These are phyloP conservation scores for Xanthoconium separans DNA, from an alignment of 1,284 basidiomycete species.

Conservation along the genomic window DNA sequence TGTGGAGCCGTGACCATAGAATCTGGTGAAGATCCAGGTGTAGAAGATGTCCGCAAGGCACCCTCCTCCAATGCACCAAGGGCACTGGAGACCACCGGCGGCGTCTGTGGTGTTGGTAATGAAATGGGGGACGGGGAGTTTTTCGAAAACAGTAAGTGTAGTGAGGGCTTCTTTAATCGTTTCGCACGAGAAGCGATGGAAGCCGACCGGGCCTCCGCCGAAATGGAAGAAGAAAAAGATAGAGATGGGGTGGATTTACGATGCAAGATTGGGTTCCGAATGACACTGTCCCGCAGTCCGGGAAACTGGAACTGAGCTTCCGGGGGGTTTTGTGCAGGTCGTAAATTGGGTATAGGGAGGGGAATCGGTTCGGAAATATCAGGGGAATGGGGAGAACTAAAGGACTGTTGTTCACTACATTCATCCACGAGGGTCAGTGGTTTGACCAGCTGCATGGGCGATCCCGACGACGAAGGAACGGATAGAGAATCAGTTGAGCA, in stretches of 20 bases:
- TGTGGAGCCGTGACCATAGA: slow-evolving; percentile 37
- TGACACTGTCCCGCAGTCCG: slow-evolving; percentile 31
- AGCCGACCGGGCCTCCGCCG: slow-evolving; percentile 24
- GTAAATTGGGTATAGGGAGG: slow-evolving; percentile 28
- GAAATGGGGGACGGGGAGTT: slow-evolving; percentile 41
- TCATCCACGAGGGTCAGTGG: slow-evolving; percentile 26
- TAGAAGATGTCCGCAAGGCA: slow-evolving; percentile 18
- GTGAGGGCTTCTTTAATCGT: slow-evolving; percentile 53
- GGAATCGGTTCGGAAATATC: slow-evolving; percentile 29
- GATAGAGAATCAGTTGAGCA: slow-evolving; percentile 48
- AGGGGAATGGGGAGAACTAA: slow-evolving; percentile 22
- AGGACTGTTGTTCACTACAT: slow-evolving; percentile 18
- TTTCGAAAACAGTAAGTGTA: slow-evolving; percentile 54
- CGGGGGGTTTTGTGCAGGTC: slow-evolving; percentile 10
- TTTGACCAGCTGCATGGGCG: slow-evolving; percentile 33
- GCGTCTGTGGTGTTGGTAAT: slow-evolving; percentile 19
- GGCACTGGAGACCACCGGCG: slow-evolving; percentile 5
- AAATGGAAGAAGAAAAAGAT: slow-evolving; percentile 33
- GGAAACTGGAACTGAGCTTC: slow-evolving; percentile 42
- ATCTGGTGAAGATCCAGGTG: slow-evolving; percentile 32
- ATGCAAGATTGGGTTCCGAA: slow-evolving; percentile 33
- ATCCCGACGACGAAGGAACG: slow-evolving; percentile 43
- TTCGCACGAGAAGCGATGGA: slow-evolving; percentile 33
- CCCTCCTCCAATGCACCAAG: slow-evolving; percentile 9
- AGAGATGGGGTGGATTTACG: slow-evolving; percentile 42